These are phyloP conservation scores for Ogataea pini DNA, from an alignment of 805 yeast genomes.

Conservation along the genomic window DNA sequence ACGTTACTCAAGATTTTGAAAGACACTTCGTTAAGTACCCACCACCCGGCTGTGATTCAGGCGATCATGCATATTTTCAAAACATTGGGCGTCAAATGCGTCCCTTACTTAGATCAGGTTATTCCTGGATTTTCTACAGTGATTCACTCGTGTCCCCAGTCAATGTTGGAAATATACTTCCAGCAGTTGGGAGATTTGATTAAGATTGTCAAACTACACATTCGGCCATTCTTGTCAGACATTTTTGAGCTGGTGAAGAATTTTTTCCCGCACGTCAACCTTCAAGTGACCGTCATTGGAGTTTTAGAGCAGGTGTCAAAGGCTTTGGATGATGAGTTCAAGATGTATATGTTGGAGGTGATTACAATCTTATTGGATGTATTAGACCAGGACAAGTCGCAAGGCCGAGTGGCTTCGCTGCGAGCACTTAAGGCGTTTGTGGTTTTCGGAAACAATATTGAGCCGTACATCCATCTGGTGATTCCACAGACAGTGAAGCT, in stretches of 20 bases:
- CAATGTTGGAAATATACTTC: slow-evolving; percentile 83
- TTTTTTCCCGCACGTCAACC: slow-evolving; percentile 59
- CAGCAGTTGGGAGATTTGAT: slow-evolving; percentile 83
- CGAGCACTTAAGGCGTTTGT: slow-evolving; percentile 82
- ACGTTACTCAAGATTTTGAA: slow-evolving; percentile 80
- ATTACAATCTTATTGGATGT: slow-evolving; percentile 75
- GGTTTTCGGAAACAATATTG: slow-evolving; percentile 82
- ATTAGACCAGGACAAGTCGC: slow-evolving; percentile 69
- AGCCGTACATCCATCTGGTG: slow-evolving; percentile 82
- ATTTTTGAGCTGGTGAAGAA: slow-evolving; percentile 76
- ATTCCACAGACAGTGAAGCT: slow-evolving; percentile 83
- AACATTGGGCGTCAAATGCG: slow-evolving; percentile 84
- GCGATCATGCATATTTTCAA: slow-evolving; percentile 91
- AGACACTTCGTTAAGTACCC: slow-evolving; percentile 81
- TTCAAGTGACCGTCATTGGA: slow-evolving; percentile 77
- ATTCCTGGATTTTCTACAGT: slow-evolving; percentile 86
- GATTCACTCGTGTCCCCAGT: slow-evolving; percentile 77
- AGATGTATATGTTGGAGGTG: slow-evolving; percentile 74
- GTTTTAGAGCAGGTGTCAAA: slow-evolving; percentile 81
- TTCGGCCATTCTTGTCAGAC: slow-evolving; percentile 76
- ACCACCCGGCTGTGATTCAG: slow-evolving; percentile 91
- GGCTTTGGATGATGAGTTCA: slow-evolving; percentile 91
- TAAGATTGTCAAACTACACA: slow-evolving; percentile 83
- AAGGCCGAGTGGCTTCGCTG: slow-evolving; percentile 59
- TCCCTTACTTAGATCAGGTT: slow-evolving; percentile 82